Conservation (phyloP, 306 rosid species). For the Mucuna pruriens region DNA sequence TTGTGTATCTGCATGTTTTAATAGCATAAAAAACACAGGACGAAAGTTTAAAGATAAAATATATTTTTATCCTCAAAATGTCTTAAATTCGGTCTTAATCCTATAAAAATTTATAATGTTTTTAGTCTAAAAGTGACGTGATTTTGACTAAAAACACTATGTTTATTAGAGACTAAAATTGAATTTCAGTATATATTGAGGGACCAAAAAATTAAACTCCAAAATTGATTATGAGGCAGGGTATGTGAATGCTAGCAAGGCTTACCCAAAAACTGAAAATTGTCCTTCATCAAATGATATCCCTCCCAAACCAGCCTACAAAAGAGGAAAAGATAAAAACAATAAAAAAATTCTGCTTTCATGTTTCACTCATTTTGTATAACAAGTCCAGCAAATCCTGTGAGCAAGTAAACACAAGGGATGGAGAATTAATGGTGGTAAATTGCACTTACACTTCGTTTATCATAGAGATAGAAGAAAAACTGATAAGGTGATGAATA, state of each 20-base stretch:
- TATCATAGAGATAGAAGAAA: conserved; percentile 91
- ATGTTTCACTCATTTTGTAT: conserved; percentile 22
- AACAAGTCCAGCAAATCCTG: not conserved
- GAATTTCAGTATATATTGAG: too few relatives aligned
- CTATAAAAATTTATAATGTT: too few relatives aligned
- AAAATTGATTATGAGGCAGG: not conserved
- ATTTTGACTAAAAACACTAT: too few relatives aligned
- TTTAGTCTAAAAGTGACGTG: too few relatives aligned
- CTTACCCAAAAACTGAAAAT: conserved; percentile 92
- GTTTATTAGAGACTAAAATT: too few relatives aligned
- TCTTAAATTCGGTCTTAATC: too few relatives aligned
- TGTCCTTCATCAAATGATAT: conserved; percentile 98
- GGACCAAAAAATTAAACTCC: not conserved
- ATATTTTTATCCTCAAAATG: too few relatives aligned
- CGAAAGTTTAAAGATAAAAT: too few relatives aligned
- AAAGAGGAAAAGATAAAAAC: conserved; percentile 4
- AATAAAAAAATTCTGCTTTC: conserved; percentile 13
- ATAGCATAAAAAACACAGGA: not conserved
- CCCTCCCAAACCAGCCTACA: conserved; percentile 97
- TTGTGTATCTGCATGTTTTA: conserved; percentile 70
- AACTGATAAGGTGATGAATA: conserved; percentile 89
- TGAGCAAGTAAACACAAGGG: not conserved
- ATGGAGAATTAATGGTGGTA: not conserved
- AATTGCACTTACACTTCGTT: conserved; percentile 71
- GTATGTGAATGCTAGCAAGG: conserved; percentile 5